Conservation (phyloP, 2,329 filamentous ascomycete species). For the Xylariales sp. region DNA sequence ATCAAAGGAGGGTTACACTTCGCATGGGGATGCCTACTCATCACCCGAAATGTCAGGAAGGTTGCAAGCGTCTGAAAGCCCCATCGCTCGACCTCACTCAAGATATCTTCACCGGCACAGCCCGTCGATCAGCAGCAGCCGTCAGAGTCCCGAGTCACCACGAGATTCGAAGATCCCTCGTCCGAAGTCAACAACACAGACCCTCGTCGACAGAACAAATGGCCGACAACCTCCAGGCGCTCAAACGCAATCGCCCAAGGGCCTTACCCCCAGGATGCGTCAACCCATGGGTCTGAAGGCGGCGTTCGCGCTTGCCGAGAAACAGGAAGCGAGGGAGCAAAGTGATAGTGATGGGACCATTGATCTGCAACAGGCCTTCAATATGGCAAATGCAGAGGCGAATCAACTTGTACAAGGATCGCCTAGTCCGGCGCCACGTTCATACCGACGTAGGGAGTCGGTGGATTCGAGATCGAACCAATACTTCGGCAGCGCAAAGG, state of each 20-base stretch:
- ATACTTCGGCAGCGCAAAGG: slow-evolving; percentile 14
- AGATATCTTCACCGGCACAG: background rate
- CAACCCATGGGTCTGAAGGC: slow-evolving; percentile 8
- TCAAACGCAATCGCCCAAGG: background rate
- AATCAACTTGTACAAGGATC: slow-evolving; percentile 3
- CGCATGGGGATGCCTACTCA: background rate
- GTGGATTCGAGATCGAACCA: slow-evolving; percentile 11
- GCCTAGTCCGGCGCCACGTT: slow-evolving; percentile 19
- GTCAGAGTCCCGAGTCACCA: slow-evolving; percentile 3
- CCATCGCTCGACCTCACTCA: background rate
- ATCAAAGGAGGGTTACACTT: slow-evolving; percentile 3
- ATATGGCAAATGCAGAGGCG: slow-evolving; percentile 8
- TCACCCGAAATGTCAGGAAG: slow-evolving; percentile 1
- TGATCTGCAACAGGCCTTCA: slow-evolving; percentile 7
- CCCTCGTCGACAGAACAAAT: background rate
- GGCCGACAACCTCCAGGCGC: background rate
- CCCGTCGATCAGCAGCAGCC: background rate
- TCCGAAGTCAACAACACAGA: slow-evolving; percentile 4
- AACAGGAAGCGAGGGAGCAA: slow-evolving; percentile 5
- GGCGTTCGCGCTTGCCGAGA: slow-evolving; percentile 10
- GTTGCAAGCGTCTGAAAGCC: background rate
- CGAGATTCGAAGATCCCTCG: slow-evolving; percentile 5
- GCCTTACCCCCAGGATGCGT: background rate
- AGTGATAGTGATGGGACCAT: slow-evolving; percentile 3
- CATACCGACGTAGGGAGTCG: slow-evolving; percentile 17